These are phyloP conservation scores for Agaricus subrufescens DNA, from an alignment of 768 basidiomycete species.

Conservation along the genomic window DNA sequence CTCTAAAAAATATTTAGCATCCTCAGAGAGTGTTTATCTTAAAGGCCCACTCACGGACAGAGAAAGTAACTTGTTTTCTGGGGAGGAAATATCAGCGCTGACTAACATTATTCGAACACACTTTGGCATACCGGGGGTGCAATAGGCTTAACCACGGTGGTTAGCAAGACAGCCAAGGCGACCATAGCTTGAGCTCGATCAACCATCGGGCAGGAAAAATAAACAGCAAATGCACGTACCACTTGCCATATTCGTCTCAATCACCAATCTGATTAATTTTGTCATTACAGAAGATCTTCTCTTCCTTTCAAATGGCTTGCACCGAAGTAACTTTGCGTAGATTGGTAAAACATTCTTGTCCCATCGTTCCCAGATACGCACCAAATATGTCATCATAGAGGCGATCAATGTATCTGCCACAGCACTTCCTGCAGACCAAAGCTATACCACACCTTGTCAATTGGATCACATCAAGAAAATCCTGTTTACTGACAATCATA, in stretches of 20 bases:
- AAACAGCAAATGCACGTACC: not conserved
- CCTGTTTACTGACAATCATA: conserved; percentile 1
- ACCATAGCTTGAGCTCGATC: conserved; percentile 1
- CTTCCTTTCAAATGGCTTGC: not conserved
- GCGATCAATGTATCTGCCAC: conserved; percentile 7
- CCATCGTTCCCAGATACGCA: not conserved
- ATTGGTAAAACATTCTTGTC: not conserved
- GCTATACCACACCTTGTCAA: not conserved
- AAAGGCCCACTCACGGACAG: conserved; percentile 4
- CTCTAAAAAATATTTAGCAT: not conserved
- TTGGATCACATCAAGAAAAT: too few relatives aligned
- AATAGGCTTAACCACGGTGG: conserved; percentile 2
- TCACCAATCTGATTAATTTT: conserved; percentile 1
- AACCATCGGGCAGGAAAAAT: not conserved
- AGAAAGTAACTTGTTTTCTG: conserved; percentile 9
- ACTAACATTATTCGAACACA: not conserved
- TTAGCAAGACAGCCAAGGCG: conserved; percentile 1
- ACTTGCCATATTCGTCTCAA: conserved; percentile 9
- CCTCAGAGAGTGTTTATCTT: not conserved
- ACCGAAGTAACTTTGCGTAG: not conserved
- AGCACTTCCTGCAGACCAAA: conserved; percentile 5
- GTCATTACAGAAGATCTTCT: not conserved
- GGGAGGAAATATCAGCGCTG: not conserved
- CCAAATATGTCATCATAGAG: conserved; percentile 1
- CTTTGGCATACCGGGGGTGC: conserved; percentile 1